A percentile compares a stretch with the other conserved stretches of the same genome.
Conservation (phyloP, 1,139 yeast species). For the Magnusiomyces suaveolens region DNA sequence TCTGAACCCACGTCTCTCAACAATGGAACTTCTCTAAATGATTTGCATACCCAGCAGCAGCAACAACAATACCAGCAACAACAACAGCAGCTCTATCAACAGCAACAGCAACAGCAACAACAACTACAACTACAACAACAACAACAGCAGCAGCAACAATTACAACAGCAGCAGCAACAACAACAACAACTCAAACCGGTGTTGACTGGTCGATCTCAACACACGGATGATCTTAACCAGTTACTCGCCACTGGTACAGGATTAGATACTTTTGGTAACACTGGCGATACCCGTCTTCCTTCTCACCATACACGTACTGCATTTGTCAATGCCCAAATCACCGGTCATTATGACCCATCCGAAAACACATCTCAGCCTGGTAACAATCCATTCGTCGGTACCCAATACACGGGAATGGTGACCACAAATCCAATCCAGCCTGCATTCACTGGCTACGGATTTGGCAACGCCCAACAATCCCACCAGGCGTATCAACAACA, state of each 20-base stretch:
- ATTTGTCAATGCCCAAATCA: constrained; percentile 79
- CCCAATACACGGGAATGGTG: constrained; percentile 69
- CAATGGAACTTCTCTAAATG: constrained; percentile 19
- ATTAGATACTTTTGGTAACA: constrained; percentile 89
- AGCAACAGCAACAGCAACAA: constrained; percentile 21
- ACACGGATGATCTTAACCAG: constrained; percentile 64
- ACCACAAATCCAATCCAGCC: constrained; percentile 48
- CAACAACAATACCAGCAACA: constrained; percentile 32
- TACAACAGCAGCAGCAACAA: constrained; percentile 28
- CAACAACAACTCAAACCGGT: constrained; percentile 15
- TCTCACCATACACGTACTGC: constrained; percentile 84
- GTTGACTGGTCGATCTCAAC: constrained; percentile 25
- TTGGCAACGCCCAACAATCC: constrained; percentile 55
- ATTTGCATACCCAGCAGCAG: constrained; percentile 27
- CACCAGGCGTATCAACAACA: constrained; percentile 14
- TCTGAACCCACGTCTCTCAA: constrained; percentile 18
- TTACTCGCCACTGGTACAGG: constrained; percentile 84
- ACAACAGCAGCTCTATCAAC: constrained; percentile 29
- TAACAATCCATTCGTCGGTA: constrained; percentile 52
- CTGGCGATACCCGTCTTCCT: constrained; percentile 81
- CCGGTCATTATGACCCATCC: constrained; percentile 39
- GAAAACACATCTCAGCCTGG: constrained; percentile 13
- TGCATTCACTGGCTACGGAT: constrained; percentile 84
- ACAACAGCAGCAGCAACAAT: constrained; percentile 31
- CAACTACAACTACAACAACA: constrained; percentile 24